phyloP scores from a whole-genome alignment of 495 filamentous ascomycete species.

The Tuber melanosporum region DNA sequence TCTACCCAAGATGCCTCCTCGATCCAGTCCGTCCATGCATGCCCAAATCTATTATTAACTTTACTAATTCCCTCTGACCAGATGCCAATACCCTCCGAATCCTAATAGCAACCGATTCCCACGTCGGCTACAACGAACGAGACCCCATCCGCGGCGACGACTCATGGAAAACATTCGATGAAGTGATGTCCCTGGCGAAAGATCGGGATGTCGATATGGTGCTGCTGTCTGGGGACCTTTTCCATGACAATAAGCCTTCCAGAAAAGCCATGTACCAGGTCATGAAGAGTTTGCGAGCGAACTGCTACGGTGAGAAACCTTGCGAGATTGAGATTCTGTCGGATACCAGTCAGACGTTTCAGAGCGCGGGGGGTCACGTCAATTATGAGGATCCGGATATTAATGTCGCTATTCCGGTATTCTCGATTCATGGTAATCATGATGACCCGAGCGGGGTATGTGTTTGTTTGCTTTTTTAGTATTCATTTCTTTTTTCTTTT shows the following conservation, averaged over 20 bases:
- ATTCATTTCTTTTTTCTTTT: conserved; percentile 13
- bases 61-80: conserved; percentile 37
- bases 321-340: conserved; percentile 93
- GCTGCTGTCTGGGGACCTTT: conserved; percentile 85
- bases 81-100: conserved; percentile 89
- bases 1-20: not conserved
- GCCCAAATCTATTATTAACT: not conserved
- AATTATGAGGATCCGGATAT: conserved; percentile 98
- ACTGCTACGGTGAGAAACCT: conserved; percentile 89
- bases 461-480: conserved; percentile 27
- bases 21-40: not conserved
- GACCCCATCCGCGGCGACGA: conserved; percentile 90
- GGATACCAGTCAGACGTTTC: conserved; percentile 82
- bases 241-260: conserved; percentile 98
- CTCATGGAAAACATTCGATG: conserved; percentile 93
- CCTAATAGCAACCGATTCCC: conserved; percentile 87
- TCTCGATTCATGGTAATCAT: conserved; percentile 98
- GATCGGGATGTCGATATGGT: conserved; percentile 94
- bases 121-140: conserved; percentile 94
- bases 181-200: conserved; percentile 86
- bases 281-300: conserved; percentile 84
- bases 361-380: conserved; percentile 77
- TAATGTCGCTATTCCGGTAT: conserved; percentile 94
- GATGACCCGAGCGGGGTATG: conserved; percentile 78
- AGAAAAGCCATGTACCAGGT: conserved; percentile 94